Conservation (phyloP, 2,329 filamentous ascomycete genomes). For the Biscogniauxia marginata region DNA sequence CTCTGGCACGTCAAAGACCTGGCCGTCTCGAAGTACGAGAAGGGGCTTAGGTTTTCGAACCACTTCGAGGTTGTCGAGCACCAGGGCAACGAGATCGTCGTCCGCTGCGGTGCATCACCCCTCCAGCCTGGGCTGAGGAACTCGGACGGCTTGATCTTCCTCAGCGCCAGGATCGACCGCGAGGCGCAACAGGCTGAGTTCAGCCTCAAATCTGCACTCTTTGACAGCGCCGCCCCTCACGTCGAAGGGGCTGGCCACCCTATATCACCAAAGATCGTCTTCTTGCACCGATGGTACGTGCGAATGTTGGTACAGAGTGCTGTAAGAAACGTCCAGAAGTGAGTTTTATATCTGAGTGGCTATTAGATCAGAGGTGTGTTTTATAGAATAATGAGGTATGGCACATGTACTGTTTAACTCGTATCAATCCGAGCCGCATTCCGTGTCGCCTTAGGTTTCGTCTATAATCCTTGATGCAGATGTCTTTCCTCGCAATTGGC, state of each 20-base stretch:
- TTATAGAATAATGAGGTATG: no score
- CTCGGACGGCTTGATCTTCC: slow-evolving; percentile 31
- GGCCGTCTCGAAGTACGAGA: slow-evolving; percentile 26
- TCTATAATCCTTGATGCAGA: no score
- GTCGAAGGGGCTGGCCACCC: slow-evolving; percentile 19
- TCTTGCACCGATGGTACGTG: slow-evolving; percentile 31
- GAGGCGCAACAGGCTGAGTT: slow-evolving; percentile 30
- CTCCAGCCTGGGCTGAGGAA: slow-evolving; percentile 26
- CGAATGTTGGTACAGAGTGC: slow-evolving; percentile 29
- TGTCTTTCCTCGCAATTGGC: no score
- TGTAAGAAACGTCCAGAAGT: slow-evolving; percentile 26
- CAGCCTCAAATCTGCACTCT: slow-evolving; percentile 31
- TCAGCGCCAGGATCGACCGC: slow-evolving; percentile 31
- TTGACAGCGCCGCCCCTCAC: slow-evolving; percentile 27
- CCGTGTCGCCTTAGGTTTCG: no score
- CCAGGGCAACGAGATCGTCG: slow-evolving; percentile 27
- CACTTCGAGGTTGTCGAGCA: slow-evolving; percentile 35
- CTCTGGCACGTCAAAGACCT: slow-evolving; percentile 31
- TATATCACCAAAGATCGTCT: slow-evolving; percentile 26
- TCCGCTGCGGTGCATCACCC: slow-evolving; percentile 33
- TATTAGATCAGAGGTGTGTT: no score
- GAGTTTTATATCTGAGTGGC: not conserved
- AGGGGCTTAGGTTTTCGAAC: slow-evolving; percentile 32
- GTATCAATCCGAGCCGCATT: no score
- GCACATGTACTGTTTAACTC: no score